phyloP scores from a whole-genome alignment of 2,329 filamentous ascomycete species.

The Knufia fluminis region DNA sequence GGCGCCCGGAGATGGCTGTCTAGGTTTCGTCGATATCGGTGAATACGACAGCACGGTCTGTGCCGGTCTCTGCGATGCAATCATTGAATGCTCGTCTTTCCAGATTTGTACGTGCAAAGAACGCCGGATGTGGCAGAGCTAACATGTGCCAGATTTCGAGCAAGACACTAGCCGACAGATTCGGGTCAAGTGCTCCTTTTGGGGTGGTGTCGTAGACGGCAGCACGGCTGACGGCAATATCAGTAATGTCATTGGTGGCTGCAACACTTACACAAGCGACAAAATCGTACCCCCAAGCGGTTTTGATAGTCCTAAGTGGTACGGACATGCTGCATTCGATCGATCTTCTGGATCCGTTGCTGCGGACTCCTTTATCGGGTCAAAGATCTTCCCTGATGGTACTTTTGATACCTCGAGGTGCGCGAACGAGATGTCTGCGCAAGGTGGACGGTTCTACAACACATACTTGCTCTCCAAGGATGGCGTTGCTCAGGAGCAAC shows the following conservation, averaged over 20 bases:
- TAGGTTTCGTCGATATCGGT: slow-evolving; percentile 15
- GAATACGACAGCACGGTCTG: slow-evolving; percentile 16
- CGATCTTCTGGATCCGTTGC: slow-evolving; percentile 10
- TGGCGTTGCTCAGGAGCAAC: slow-evolving; percentile 13
- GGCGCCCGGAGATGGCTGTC: slow-evolving; percentile 15
- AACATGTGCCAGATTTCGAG: slow-evolving; percentile 13
- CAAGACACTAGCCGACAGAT: slow-evolving; percentile 8
- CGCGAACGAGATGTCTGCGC: slow-evolving; percentile 9
- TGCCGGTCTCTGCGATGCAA: slow-evolving; percentile 14
- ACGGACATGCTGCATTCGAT: slow-evolving; percentile 12
- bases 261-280: slow-evolving; percentile 16
- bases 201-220: slow-evolving; percentile 11
- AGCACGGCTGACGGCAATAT: slow-evolving; percentile 4
- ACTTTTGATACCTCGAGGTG: slow-evolving; percentile 14
- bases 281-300: slow-evolving; percentile 11
- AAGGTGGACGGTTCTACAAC: slow-evolving; percentile 17
- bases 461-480: slow-evolving; percentile 16
- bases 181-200: slow-evolving; percentile 17
- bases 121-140: neutral
- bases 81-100: slow-evolving; percentile 16
- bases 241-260: slow-evolving; percentile 14
- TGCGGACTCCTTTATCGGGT: slow-evolving; percentile 12
- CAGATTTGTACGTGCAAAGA: slow-evolving; percentile 10
- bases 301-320: slow-evolving; percentile 13
- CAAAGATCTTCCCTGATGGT: slow-evolving; percentile 13